Percentiles rank a stretch among this genome's conserved stretches.
These are phyloP conservation scores for Nicotiana sylvestris DNA, from an alignment of 257 asterid genomes.

Conservation along the genomic window DNA sequence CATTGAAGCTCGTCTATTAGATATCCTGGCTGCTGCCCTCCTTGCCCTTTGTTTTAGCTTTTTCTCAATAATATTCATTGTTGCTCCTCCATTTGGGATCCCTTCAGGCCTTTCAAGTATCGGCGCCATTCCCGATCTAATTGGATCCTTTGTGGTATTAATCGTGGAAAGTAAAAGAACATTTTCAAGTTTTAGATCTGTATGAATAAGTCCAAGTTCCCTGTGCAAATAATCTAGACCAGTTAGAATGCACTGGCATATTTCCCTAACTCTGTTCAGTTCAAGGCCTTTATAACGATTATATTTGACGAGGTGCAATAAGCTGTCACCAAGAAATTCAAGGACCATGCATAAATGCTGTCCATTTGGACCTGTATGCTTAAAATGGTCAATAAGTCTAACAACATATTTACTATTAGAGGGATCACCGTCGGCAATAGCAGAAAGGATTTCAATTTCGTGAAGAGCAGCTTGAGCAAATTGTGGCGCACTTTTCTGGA, in stretches of 20 bases:
- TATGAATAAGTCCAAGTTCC: conserved; percentile 72
- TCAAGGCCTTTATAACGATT: conserved; percentile 83
- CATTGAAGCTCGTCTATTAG: conserved; percentile 63
- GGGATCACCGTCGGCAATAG: conserved; percentile 74
- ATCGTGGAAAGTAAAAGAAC: conserved; percentile 75
- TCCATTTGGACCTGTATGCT: conserved; percentile 95
- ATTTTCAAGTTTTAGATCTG: conserved; percentile 96
- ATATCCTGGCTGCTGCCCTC: conserved; percentile 91
- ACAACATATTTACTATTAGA: conserved; percentile 64
- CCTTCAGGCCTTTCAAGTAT: conserved; percentile 85
- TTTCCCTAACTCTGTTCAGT: conserved; percentile 74
- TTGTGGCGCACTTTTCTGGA: conserved; percentile 96
- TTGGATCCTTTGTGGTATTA: conserved; percentile 87
- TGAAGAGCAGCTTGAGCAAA: conserved; percentile 95
- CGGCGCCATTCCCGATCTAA: conserved; percentile 69
- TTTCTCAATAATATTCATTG: conserved; percentile 64
- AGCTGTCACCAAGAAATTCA: conserved; percentile 95
- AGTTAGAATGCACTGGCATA: conserved; percentile 81
- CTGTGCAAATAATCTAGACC: conserved; percentile 88
- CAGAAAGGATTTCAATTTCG: conserved; percentile 83
- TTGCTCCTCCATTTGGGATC: conserved; percentile 53
- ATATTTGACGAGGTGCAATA: conserved; percentile 69
- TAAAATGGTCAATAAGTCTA: conserved; percentile 76
- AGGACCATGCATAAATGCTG: conserved; percentile 98
- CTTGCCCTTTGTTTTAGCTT: conserved; percentile 87